Conservation (phyloP, 208 protist genomes). For the Porcisia hertigi region DNA sequence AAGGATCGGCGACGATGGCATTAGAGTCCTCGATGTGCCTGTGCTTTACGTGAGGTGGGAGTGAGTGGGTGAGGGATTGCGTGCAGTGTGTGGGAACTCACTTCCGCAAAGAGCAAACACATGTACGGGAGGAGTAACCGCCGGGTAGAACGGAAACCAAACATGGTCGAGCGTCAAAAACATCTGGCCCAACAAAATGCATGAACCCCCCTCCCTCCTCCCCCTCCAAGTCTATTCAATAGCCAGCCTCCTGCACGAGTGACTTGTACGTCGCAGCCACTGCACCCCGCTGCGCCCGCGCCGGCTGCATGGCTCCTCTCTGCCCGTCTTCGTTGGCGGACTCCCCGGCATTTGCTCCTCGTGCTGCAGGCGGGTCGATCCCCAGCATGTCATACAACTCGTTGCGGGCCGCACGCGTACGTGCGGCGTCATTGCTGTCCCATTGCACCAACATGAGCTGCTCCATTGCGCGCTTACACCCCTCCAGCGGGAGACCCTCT, state of each 20-base stretch:
- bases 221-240: constrained; percentile 34
- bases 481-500: constrained; percentile 17
- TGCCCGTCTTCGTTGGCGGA: constrained; percentile 16
- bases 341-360: neutral
- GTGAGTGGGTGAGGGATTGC: neutral
- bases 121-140: too few relatives aligned
- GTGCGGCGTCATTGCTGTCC: constrained; percentile 69
- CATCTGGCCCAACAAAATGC: neutral
- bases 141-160: too few relatives aligned
- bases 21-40: neutral
- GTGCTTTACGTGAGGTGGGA: neutral
- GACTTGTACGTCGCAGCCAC: constrained; percentile 76
- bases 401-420: constrained; percentile 73
- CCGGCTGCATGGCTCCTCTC: constrained; percentile 8
- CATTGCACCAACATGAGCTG: constrained; percentile 70
- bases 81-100: neutral
- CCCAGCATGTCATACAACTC: constrained; percentile 74
- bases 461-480: constrained; percentile 53
- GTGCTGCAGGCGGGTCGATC: constrained; percentile 39
- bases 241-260: constrained; percentile 84
- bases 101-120: neutral
- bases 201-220: neutral
- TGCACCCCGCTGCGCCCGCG: constrained; percentile 16
- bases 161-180: neutral
- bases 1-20: neutral